Percentiles rank a stretch among this genome's conserved stretches.
These are phyloP conservation scores for Nepenthes gracilis DNA, from an alignment of 148 eudicot genomes.

Conservation along the genomic window DNA sequence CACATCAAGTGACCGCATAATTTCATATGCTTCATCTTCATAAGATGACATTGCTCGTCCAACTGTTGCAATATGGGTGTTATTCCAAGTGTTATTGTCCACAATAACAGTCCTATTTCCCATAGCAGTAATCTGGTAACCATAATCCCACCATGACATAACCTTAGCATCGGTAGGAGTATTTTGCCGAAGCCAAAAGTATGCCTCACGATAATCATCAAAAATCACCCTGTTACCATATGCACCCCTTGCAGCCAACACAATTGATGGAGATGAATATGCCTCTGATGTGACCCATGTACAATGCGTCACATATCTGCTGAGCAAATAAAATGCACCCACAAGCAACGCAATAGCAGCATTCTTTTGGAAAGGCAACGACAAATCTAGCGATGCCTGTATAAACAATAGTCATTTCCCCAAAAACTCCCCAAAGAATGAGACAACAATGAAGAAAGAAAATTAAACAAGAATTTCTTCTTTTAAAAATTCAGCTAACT, in stretches of 20 bases:
- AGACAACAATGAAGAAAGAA: background rate
- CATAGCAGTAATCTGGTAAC: constrained; percentile 98
- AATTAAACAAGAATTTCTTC: too few species aligned
- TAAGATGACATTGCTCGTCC: constrained; percentile 98
- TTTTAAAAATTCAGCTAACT: too few species aligned
- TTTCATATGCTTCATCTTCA: constrained; percentile 96
- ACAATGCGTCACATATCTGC: constrained; percentile 87
- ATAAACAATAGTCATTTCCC: constrained; percentile 1
- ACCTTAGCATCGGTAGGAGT: constrained; percentile 90
- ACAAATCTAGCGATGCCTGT: constrained; percentile 77
- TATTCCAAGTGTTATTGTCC: constrained; percentile 98
- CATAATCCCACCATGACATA: constrained; percentile 99
- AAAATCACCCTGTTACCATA: constrained; percentile 83
- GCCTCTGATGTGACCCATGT: constrained; percentile 99
- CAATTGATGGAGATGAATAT: constrained; percentile 96
- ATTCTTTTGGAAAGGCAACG: constrained; percentile 73
- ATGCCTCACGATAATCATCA: constrained; percentile 99
- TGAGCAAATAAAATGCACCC: constrained; percentile 85
- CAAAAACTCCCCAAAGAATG: background rate
- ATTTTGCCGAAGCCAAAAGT: constrained; percentile 95
- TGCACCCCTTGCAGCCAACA: constrained; percentile 93
- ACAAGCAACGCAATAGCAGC: constrained; percentile 81
- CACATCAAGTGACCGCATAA: constrained; percentile 93
- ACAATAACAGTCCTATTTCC: constrained; percentile 97
- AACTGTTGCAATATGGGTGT: constrained; percentile 97